phyloP scores from a whole-genome alignment of 108 stramenopile genomes.

The Tribonema minus region DNA sequence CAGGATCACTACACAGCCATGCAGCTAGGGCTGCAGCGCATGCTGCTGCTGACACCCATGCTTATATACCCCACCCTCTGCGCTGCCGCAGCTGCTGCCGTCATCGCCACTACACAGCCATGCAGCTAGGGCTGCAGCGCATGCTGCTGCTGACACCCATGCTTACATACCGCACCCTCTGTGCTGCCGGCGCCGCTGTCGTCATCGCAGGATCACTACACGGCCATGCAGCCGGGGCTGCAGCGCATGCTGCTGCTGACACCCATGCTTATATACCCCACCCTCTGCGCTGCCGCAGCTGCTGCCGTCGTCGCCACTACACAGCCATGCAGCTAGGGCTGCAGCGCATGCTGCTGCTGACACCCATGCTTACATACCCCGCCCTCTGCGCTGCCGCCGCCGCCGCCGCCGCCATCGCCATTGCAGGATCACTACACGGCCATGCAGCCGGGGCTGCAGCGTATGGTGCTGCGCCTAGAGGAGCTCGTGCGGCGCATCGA shows the following conservation, averaged over 20 bases:
- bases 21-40: slow-evolving; percentile 95
- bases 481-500: slow-evolving; percentile 90
- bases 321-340: slow-evolving; percentile 93
- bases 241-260: slow-evolving; percentile 95
- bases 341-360: slow-evolving; percentile 88
- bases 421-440: slow-evolving; percentile 94
- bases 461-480: slow-evolving; percentile 85
- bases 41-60: no score
- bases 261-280: no score
- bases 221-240: slow-evolving; percentile 90
- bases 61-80: no score
- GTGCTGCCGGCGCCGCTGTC: no score
- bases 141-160: slow-evolving; percentile 95
- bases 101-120: slow-evolving; percentile 83
- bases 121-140: slow-evolving; percentile 92
- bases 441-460: slow-evolving; percentile 94
- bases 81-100: no score
- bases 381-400: no score
- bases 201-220: slow-evolving; percentile 97
- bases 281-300: no score
- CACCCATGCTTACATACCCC: no score
- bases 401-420: no score
- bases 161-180: no score
- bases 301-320: slow-evolving; percentile 85
- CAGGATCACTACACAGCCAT: slow-evolving; percentile 91